phyloP scores from a whole-genome alignment of 2,329 filamentous ascomycete species.

The Aspergillus arachidicola region DNA sequence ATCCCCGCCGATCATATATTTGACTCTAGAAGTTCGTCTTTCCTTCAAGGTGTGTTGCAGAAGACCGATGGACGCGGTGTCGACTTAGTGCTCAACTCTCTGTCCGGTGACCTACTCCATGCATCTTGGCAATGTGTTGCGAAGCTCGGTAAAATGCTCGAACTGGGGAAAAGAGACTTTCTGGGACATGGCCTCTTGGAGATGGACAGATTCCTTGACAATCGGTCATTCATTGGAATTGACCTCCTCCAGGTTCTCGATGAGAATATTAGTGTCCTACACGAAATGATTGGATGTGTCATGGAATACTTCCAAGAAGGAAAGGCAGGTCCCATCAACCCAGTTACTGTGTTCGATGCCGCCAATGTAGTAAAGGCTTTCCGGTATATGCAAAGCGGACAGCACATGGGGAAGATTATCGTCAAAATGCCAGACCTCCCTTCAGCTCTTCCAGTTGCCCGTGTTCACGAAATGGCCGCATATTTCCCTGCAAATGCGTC shows the following conservation, averaged over 20 bases:
- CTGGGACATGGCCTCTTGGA: conserved; percentile 23
- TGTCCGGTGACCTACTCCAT: conserved; percentile 30
- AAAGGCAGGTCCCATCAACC: conserved; percentile 21
- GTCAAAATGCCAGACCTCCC: conserved; percentile 14
- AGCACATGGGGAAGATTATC: conserved; percentile 52
- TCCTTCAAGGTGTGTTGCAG: conserved; percentile 18
- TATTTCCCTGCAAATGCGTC: conserved; percentile 8
- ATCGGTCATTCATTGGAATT: conserved; percentile 26
- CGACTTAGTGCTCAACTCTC: conserved; percentile 32
- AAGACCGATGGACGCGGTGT: conserved; percentile 25
- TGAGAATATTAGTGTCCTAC: conserved; percentile 6
- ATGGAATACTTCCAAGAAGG: conserved; percentile 4
- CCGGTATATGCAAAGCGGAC: conserved; percentile 46
- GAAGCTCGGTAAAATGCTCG: conserved; percentile 30
- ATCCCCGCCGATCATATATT: conserved; percentile 27
- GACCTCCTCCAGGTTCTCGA: conserved; percentile 24
- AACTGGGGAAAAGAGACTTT: conserved; percentile 33
- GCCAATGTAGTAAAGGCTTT: conserved; percentile 43
- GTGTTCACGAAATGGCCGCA: conserved; percentile 2
- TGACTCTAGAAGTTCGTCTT: conserved; percentile 23
- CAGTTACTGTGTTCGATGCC: conserved; percentile 25
- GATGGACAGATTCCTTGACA: conserved; percentile 26
- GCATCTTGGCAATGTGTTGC: conserved; percentile 36
- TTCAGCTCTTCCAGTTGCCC: background rate
- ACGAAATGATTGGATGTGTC: conserved; percentile 14